These are phyloP conservation scores for Filobasidium floriforme DNA, from an alignment of 768 basidiomycete species.

Conservation along the genomic window DNA sequence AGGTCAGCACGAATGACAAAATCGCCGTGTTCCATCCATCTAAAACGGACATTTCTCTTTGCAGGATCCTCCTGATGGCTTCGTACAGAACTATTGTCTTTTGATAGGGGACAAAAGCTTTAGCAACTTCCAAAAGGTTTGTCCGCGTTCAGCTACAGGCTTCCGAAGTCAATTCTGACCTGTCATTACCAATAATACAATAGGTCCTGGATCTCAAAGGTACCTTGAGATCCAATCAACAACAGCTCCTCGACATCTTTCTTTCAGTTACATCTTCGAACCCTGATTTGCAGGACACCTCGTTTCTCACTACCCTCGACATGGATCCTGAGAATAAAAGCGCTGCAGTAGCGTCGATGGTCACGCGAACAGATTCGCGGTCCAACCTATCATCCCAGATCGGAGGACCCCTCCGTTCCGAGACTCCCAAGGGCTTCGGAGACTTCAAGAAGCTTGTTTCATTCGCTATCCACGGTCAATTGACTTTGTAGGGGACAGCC, in stretches of 20 bases:
- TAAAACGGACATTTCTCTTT: slow-evolving; percentile 7
- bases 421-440: slow-evolving; percentile 73
- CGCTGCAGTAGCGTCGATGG: slow-evolving; percentile 13
- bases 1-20: slow-evolving; percentile 51
- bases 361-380: slow-evolving; percentile 50
- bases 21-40: background rate
- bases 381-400: slow-evolving; percentile 34
- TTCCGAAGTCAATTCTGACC: too few species aligned
- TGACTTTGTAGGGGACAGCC: background rate
- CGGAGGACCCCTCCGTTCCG: slow-evolving; percentile 35
- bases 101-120: slow-evolving; percentile 91
- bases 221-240: slow-evolving; percentile 75
- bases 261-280: slow-evolving; percentile 87
- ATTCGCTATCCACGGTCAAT: slow-evolving; percentile 56
- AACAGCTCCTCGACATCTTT: slow-evolving; percentile 82
- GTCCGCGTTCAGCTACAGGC: slow-evolving; percentile 9
- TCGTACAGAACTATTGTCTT: slow-evolving; percentile 90
- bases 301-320: slow-evolving; percentile 86
- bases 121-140: slow-evolving; percentile 94
- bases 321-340: slow-evolving; percentile 66
- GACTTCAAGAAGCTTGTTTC: slow-evolving; percentile 81
- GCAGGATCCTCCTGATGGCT: slow-evolving; percentile 84
- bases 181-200: background rate
- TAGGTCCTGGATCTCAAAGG: slow-evolving; percentile 94
- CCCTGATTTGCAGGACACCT: slow-evolving; percentile 75